Evolutionary conservation across 1,284 basidiomycete genomes (phyloP), one percentile per base, ranked within the genome.

Genomic region (Boletus smithii): DNA sequence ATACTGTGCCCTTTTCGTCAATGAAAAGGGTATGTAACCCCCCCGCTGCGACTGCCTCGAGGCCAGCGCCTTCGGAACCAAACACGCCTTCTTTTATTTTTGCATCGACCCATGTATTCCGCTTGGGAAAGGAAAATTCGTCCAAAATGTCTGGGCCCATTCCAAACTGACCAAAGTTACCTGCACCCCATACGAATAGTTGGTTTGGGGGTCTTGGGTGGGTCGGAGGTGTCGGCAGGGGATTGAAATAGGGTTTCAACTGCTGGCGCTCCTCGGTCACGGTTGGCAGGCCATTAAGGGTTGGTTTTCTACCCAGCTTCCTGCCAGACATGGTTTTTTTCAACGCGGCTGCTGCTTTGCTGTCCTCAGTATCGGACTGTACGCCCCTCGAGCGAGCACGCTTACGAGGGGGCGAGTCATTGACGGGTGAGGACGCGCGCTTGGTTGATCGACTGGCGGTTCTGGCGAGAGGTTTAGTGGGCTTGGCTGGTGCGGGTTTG

Each of bases 121-220:
- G 74, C 60, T 79, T 83, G 5, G 90, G 91, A 53, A 83, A 84
- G 45, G 75, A 69, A 51, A 86, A 74, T 66, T 93, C 88, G 49
- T 73, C 79, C 27, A 89, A 70, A 42, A 75, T 66, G 54, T 85
- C 82, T 4, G 80, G 75, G 4, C 91, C 91, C 69, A 91, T 77
- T 16, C 91, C 92, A 59, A 94, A 86, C 65, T 95, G 91, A 35
- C 90, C 91, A 70, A 88, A 88, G 67, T 92, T 91, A 17, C 91
- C 91, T 13, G 82, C 77, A 8, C 92, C 92, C 80, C 88, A 95
- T 4, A 81, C 83, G 53, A 92, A 91, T n/a, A 91, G 70, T 34
- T 81, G 74, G 18, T 80, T 73, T 29, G 78, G 69, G 16, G 85
- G 85, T 40, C 82, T 74, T 18, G 69, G 53, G 44, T 75, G 76